Evolutionary conservation across 768 basidiomycete genomes (phyloP).

Genomic region (Suillus bovinus): DNA sequence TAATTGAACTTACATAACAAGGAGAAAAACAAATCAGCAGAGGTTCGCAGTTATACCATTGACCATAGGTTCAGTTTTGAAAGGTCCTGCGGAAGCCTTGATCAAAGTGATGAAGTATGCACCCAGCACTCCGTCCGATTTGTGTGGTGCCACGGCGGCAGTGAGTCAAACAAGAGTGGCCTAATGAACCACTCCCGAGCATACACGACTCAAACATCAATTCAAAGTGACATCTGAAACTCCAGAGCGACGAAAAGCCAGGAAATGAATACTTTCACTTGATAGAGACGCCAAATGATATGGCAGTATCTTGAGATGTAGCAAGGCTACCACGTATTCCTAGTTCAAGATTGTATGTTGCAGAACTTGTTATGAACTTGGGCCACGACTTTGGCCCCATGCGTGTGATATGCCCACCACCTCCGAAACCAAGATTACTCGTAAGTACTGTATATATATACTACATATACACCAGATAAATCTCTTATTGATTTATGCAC

Average conservation of each 20-base stretch:
- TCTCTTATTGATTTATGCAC: conserved; percentile 31
- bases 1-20: conserved; percentile 38
- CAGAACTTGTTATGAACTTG: conserved; percentile 6
- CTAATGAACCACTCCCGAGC: conserved; percentile 20
- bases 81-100: conserved; percentile 16
- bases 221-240: conserved; percentile 19
- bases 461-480: background rate
- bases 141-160: conserved; percentile 27
- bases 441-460: conserved; percentile 5
- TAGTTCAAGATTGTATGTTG: conserved; percentile 25
- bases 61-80: conserved; percentile 30
- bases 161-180: conserved; percentile 23
- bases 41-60: conserved; percentile 32
- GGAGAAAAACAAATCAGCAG: conserved; percentile 25
- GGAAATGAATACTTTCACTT: conserved; percentile 23
- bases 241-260: conserved; percentile 14
- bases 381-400: conserved; percentile 8
- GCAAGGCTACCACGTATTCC: conserved; percentile 27
- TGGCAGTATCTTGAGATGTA: conserved; percentile 13
- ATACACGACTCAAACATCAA: conserved; percentile 29
- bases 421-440: conserved; percentile 1
- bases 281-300: conserved; percentile 21
- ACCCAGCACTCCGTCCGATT: conserved; percentile 21
- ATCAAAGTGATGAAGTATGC: conserved; percentile 21
- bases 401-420: conserved; percentile 9